Conservation (phyloP, 441 rosid genomes). For the Pelargonium australe region DNA sequence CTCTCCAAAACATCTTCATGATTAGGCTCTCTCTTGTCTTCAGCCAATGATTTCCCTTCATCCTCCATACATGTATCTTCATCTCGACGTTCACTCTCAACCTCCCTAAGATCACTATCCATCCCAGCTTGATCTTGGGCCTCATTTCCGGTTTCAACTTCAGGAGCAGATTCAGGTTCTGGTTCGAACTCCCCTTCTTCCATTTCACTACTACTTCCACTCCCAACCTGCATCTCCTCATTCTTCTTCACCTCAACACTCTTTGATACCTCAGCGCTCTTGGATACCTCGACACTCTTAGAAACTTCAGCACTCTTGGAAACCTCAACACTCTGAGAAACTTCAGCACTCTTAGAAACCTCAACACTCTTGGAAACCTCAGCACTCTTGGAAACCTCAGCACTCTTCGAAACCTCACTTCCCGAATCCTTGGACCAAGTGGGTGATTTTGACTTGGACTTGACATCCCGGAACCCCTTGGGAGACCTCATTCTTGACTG, state of each 20-base stretch:
- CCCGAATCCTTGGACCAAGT: conserved; percentile 58
- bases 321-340: neutral
- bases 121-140: neutral
- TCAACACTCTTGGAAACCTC: neutral
- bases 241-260: conserved; percentile 25
- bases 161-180: conserved; percentile 36
- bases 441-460: conserved; percentile 51
- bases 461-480: conserved; percentile 28
- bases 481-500: conserved; percentile 30
- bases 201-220: conserved; percentile 80
- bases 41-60: conserved; percentile 8
- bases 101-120: conserved; percentile 20
- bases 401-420: conserved; percentile 5
- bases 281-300: neutral
- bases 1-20: conserved; percentile 22
- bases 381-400: neutral
- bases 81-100: conserved; percentile 24
- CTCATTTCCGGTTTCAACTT: conserved; percentile 19
- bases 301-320: neutral
- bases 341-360: conserved; percentile 10
- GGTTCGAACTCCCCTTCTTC: conserved; percentile 99
- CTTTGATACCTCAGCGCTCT: neutral
- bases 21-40: conserved; percentile 22
- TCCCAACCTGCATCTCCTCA: conserved; percentile 39
- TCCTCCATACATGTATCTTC: conserved; percentile 23